Evolutionary conservation across 2,329 filamentous ascomycete species (phyloP), one percentile per base, ranked within the genome.

Genomic region (Penicillium sp.): DNA sequence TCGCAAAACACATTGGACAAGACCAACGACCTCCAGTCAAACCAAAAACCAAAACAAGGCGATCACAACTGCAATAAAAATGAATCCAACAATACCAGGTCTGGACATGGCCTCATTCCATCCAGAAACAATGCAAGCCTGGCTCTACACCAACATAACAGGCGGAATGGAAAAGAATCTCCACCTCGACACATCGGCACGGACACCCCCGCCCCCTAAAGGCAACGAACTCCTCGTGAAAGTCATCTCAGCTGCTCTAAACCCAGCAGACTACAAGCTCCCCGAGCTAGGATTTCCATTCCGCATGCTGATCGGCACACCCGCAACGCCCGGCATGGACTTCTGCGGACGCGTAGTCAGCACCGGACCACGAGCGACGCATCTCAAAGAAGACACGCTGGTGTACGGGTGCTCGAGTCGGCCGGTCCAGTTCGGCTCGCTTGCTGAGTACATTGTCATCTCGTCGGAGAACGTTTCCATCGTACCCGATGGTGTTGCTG

Each of bases 181-280:
- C 26, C 69, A 72, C 8, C 75, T 84, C 26, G 71, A 75, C 59
- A 60, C 73, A 1, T 63, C 70, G 6, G 74, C 78, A 3, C 68
- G 78, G 3, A 63, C 77, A 7, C 78, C 81, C 58, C 60, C 63
- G 65, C 14, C 69, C 69, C 40, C 72, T 59, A 55, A 63, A 64
- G 18, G 72, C 70, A 66, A 77, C 35, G 75, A 83, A 59, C 66
- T 86, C 43, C 76, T 88, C 7, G 73, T 88, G 44, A 73, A 81
- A 58, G 81, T 88, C 7, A 69, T 81, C 55, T 73, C 77, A 53
- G 76, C 78, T 23, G 73, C 80, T 20, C 67, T 88, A 59, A 89
- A 88, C 66, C 85, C 85, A 0, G 81, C 81, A 27, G 86, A 89
- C 75, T 82, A 85, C 77, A 88, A 88, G 69, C 56, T 82, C 1